Evolutionary conservation across 1,284 basidiomycete genomes (phyloP).

Genomic region (Meira miltonrushii): DNA sequence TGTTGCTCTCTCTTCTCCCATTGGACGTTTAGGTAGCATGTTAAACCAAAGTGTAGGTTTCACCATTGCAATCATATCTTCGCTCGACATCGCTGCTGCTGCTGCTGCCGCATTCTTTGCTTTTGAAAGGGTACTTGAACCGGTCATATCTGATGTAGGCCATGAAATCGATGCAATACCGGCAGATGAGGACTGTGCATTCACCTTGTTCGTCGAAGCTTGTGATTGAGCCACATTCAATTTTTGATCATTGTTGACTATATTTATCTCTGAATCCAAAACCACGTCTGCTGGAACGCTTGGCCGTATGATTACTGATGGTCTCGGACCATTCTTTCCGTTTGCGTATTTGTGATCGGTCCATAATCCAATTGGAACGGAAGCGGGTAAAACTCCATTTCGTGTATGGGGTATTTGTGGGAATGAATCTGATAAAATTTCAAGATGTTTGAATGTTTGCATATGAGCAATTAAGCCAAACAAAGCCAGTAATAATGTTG

Average conservation of each 20-base stretch:
- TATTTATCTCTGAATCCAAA: not conserved
- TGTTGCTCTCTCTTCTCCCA: not conserved
- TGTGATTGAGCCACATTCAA: no score
- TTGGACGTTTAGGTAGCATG: not conserved
- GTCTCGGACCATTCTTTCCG: no score
- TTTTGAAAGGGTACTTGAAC: no score
- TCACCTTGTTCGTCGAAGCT: no score
- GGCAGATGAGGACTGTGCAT: no score
- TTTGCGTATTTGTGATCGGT: no score
- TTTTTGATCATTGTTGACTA: no score
- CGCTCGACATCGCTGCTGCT: not conserved
- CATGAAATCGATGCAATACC: no score
- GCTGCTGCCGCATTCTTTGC: not conserved
- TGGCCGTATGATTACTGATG: no score
- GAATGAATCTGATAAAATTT: slow-evolving; percentile 21
- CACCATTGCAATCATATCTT: slow-evolving; percentile 12
- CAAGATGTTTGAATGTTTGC: slow-evolving; percentile 28
- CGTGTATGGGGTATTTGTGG: slow-evolving; percentile 25
- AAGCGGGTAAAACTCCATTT: slow-evolving; percentile 1
- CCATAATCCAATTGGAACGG: no score
- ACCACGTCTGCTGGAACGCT: not conserved
- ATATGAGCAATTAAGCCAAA: slow-evolving; percentile 32
- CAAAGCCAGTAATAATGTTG: slow-evolving; percentile 32
- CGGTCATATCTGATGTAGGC: no score
- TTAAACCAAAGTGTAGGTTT: slow-evolving; percentile 11